phyloP scores from a whole-genome alignment of 2,329 filamentous ascomycete genomes.

The Plenodomus lindquistii region DNA sequence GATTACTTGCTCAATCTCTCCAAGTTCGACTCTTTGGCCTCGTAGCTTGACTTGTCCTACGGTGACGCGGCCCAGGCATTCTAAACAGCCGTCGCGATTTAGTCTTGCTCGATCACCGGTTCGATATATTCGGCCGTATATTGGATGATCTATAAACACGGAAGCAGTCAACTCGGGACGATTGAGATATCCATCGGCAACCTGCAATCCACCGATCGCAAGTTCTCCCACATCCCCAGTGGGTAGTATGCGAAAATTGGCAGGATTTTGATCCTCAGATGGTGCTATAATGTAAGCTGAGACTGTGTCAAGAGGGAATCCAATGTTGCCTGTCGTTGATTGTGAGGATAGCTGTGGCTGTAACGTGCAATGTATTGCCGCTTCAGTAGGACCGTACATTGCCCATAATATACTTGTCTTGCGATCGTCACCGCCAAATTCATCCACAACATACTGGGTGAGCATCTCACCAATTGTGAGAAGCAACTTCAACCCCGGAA shows the following conservation, averaged over 20 bases:
- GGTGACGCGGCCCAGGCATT: conserved; percentile 79
- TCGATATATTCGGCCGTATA: conserved; percentile 73
- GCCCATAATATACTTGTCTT: conserved; percentile 74
- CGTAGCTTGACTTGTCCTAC: conserved; percentile 84
- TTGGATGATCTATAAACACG: conserved; percentile 68
- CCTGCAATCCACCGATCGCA: conserved; percentile 76
- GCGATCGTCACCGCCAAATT: conserved; percentile 68
- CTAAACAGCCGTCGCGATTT: conserved; percentile 68
- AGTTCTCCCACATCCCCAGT: conserved; percentile 76
- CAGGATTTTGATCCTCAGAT: conserved; percentile 12
- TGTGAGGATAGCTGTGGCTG: conserved; percentile 63
- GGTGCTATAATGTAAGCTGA: conserved; percentile 72
- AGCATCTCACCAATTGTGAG: conserved; percentile 95
- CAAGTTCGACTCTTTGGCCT: conserved; percentile 80
- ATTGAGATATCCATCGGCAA: conserved; percentile 82
- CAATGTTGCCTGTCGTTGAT: conserved; percentile 70
- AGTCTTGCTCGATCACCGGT: conserved; percentile 84
- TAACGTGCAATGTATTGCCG: conserved; percentile 86
- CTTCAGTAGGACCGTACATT: conserved; percentile 95
- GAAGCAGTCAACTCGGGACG: conserved; percentile 72
- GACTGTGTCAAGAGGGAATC: conserved; percentile 77
- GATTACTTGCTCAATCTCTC: conserved; percentile 54
- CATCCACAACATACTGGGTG: conserved; percentile 72
- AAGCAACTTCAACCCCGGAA: conserved; percentile 70
- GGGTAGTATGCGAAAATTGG: conserved; percentile 59